These are phyloP conservation scores for Amauroascus niger DNA, from an alignment of 2,329 filamentous ascomycete genomes.

Conservation along the genomic window DNA sequence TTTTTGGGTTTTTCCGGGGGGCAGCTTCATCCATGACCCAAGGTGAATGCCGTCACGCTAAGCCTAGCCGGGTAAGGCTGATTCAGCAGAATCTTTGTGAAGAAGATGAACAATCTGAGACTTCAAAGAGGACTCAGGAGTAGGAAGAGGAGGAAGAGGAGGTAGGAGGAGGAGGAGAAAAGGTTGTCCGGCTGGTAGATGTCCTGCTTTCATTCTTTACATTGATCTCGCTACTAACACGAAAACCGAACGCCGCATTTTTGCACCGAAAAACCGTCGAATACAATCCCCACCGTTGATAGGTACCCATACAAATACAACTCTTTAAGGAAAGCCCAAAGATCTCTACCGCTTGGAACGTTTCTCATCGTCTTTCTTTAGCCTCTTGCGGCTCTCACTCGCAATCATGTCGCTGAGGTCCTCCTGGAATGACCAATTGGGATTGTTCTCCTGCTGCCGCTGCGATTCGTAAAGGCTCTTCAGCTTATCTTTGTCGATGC, in stretches of 20 bases:
- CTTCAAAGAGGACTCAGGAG: too few species aligned
- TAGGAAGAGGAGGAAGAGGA: not conserved
- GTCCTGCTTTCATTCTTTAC: conserved; percentile 6
- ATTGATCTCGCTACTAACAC: conserved; percentile 7
- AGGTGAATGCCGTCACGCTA: not conserved
- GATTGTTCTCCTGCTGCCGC: conserved; percentile 55
- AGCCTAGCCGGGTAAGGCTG: not conserved
- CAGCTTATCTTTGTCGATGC: conserved; percentile 75
- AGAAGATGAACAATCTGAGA: too few species aligned
- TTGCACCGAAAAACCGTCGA: not conserved
- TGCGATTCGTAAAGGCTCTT: conserved; percentile 67
- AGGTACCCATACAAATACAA: not conserved
- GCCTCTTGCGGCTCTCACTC: conserved; percentile 78
- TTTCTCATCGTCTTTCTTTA: conserved; percentile 78
- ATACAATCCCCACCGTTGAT: not conserved
- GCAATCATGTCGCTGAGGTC: conserved; percentile 95
- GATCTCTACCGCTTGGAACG: conserved; percentile 45
- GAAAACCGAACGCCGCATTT: conserved; percentile 1
- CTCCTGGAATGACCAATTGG: conserved; percentile 70
- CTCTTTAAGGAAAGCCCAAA: not conserved
- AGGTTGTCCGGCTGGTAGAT: not conserved
- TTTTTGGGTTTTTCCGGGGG: conserved; percentile 8
- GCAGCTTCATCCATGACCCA: too few species aligned
- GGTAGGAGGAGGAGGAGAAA: not conserved
- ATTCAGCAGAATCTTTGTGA: too few species aligned